Evolutionary conservation across 116 monocot species (phyloP).

Genomic region (Iris pallida): DNA sequence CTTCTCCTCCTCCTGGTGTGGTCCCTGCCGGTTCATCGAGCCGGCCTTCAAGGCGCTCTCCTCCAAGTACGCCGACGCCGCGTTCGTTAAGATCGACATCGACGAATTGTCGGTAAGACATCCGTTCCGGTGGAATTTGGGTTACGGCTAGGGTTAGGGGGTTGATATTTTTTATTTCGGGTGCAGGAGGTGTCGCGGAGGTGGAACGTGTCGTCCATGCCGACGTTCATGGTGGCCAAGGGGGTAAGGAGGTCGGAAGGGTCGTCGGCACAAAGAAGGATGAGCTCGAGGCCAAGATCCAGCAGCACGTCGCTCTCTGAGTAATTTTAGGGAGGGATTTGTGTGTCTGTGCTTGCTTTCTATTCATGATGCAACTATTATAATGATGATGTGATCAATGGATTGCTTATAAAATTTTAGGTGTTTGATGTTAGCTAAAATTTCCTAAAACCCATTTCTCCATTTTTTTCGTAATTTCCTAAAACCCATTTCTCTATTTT

Average conservation of each 20-base stretch:
- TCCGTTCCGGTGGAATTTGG: background rate
- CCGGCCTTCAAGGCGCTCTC: conserved; percentile 30
- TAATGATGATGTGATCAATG: too few species aligned
- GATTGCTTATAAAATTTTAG: too few species aligned
- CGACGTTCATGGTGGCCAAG: conserved; percentile 15
- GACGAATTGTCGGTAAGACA: conserved; percentile 3
- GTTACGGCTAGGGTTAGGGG: conserved; percentile 7
- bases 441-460: too few species aligned
- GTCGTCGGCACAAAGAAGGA: conserved; percentile 12
- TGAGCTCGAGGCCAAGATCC: conserved; percentile 17
- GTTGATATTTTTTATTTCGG: conserved; percentile 17
- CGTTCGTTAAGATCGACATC: conserved; percentile 26
- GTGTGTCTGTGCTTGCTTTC: too few species aligned
- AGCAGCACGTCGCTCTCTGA: too few species aligned
- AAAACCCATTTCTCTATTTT: too few species aligned
- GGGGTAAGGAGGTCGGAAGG: conserved; percentile 19
- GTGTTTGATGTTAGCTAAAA: too few species aligned
- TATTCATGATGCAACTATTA: too few species aligned
- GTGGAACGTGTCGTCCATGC: too few species aligned
- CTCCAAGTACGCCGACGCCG: conserved; percentile 19
- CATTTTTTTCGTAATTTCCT: too few species aligned
- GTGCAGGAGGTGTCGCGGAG: too few species aligned
- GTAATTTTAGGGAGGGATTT: too few species aligned
- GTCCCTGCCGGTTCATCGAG: conserved; percentile 39
- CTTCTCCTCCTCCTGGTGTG: conserved; percentile 36